Percentiles rank a stretch among this genome's conserved stretches.
phyloP scores from a whole-genome alignment of 1,139 yeast genomes.

The Lodderomyces jiufengensis region DNA sequence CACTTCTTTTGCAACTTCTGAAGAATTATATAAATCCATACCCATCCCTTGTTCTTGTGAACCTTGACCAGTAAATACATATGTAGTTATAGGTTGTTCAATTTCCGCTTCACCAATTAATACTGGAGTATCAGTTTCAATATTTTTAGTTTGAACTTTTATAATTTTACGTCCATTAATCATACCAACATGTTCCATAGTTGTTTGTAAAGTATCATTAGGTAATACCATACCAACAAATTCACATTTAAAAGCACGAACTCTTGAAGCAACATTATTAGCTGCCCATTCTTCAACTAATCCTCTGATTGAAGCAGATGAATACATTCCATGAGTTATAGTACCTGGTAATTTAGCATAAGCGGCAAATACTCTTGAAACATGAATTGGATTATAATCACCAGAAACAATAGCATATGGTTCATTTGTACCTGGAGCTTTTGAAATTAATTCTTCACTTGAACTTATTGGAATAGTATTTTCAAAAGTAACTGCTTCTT shows the following conservation, averaged over 20 bases:
- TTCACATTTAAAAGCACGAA: slow-evolving; percentile 86
- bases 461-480: slow-evolving; percentile 85
- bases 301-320: slow-evolving; percentile 92
- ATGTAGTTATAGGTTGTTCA: slow-evolving; percentile 95
- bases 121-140: slow-evolving; percentile 72
- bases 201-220: slow-evolving; percentile 82
- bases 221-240: slow-evolving; percentile 98
- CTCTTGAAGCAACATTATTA: slow-evolving; percentile 91
- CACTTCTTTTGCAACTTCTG: slow-evolving; percentile 89
- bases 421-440: slow-evolving; percentile 86
- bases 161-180: slow-evolving; percentile 97
- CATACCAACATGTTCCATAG: slow-evolving; percentile 96
- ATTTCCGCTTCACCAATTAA: slow-evolving; percentile 96
- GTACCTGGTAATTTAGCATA: slow-evolving; percentile 96
- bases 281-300: slow-evolving; percentile 99
- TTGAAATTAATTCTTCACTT: slow-evolving; percentile 66
- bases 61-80: slow-evolving; percentile 99
- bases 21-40: slow-evolving; percentile 91
- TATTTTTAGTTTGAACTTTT: slow-evolving; percentile 84
- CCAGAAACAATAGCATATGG: slow-evolving; percentile 97
- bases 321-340: slow-evolving; percentile 98
- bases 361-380: slow-evolving; percentile 88
- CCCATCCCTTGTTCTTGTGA: slow-evolving; percentile 99
- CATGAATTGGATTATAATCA: slow-evolving; percentile 97
- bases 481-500: slow-evolving; percentile 89